These are phyloP conservation scores for Scheffersomyces titani DNA, from an alignment of 1,139 yeast species.

Conservation along the genomic window DNA sequence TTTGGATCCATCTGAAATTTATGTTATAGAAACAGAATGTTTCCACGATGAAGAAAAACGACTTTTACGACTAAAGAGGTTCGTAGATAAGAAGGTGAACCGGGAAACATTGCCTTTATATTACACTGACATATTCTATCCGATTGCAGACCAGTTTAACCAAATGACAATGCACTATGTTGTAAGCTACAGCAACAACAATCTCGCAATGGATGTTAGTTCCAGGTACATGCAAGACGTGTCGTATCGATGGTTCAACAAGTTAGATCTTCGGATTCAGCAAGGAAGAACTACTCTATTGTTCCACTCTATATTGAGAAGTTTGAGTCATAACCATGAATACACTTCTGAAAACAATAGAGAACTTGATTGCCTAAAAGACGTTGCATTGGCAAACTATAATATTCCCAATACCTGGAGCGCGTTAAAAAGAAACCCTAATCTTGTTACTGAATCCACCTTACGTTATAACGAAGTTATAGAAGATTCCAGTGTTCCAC, in stretches of 20 bases:
- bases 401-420: slow-evolving; percentile 28
- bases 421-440: slow-evolving; percentile 34
- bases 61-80: slow-evolving; percentile 23
- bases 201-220: slow-evolving; percentile 31
- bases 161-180: slow-evolving; percentile 40
- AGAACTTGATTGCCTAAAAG: slow-evolving; percentile 26
- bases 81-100: background rate
- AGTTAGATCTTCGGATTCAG: slow-evolving; percentile 33
- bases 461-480: slow-evolving; percentile 34
- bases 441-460: slow-evolving; percentile 26
- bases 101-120: slow-evolving; percentile 2
- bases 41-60: slow-evolving; percentile 35
- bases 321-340: slow-evolving; percentile 15
- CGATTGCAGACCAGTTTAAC: slow-evolving; percentile 26
- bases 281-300: slow-evolving; percentile 29
- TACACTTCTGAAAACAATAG: slow-evolving; percentile 8
- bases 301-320: slow-evolving; percentile 25
- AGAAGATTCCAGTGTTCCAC: slow-evolving; percentile 12
- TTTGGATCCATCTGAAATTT: slow-evolving; percentile 23
- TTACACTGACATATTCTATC: slow-evolving; percentile 23
- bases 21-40: slow-evolving; percentile 32
- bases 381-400: slow-evolving; percentile 26
- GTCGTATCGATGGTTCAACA: slow-evolving; percentile 33
- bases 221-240: slow-evolving; percentile 38
- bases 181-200: slow-evolving; percentile 20